Conservation (phyloP, 208 protist genomes). For the Strigomonas culicis region DNA sequence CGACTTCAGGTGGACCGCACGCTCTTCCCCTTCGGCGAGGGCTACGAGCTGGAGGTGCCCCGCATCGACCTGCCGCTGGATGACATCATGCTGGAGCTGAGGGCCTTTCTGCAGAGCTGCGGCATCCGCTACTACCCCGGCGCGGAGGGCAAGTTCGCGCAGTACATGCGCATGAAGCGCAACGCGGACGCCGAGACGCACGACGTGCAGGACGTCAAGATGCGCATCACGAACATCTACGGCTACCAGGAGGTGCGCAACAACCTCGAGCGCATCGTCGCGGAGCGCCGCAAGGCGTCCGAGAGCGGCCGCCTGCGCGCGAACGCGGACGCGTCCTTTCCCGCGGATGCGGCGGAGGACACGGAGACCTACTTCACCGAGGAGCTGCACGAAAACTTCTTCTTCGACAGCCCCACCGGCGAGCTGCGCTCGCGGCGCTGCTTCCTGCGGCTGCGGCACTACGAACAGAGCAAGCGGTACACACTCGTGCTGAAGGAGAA, state of each 20-base stretch:
- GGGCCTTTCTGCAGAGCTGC: conserved; percentile 27
- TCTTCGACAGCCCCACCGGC: conserved; percentile 49
- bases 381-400: conserved; percentile 69
- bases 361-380: conserved; percentile 16
- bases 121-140: conserved; percentile 37
- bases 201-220: conserved; percentile 46
- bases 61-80: conserved; percentile 29
- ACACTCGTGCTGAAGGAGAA: conserved; percentile 57
- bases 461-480: conserved; percentile 27
- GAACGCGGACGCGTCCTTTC: conserved; percentile 9
- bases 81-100: conserved; percentile 47
- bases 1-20: conserved; percentile 46
- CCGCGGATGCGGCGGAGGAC: conserved; percentile 13
- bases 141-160: conserved; percentile 64
- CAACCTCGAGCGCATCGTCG: conserved; percentile 31
- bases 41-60: conserved; percentile 76
- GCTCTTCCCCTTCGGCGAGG: conserved; percentile 47
- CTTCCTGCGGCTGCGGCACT: conserved; percentile 57
- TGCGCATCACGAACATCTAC: conserved; percentile 42
- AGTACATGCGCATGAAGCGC: conserved; percentile 43
- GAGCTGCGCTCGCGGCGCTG: conserved; percentile 30
- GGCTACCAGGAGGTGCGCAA: conserved; percentile 51
- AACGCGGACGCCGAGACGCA: conserved; percentile 20
- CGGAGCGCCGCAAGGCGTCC: background rate
- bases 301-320: background rate